These are phyloP conservation scores for Clitocybe nebularis DNA, from an alignment of 1,284 basidiomycete species.

Conservation along the genomic window DNA sequence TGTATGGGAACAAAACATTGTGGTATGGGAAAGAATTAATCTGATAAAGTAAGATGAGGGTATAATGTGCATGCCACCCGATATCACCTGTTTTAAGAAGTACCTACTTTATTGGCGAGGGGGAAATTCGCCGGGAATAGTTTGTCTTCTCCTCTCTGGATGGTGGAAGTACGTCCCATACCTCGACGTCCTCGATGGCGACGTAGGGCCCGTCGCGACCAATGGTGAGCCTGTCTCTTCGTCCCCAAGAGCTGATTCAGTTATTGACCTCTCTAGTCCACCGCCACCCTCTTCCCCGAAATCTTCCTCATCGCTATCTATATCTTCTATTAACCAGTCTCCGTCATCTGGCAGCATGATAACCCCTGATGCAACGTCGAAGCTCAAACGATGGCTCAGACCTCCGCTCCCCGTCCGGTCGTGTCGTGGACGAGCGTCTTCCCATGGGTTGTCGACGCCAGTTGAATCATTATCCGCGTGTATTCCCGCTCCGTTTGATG, in stretches of 20 bases:
- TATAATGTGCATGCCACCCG: not conserved
- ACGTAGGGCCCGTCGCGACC: constrained; percentile 15
- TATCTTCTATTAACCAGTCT: constrained; percentile 61
- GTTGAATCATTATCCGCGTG: constrained; percentile 14
- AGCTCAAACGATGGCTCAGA: constrained; percentile 63
- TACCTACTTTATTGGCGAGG: constrained; percentile 4
- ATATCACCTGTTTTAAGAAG: too few species aligned
- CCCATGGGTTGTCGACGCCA: constrained; percentile 50
- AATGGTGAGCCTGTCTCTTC: constrained; percentile 13
- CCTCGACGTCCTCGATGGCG: constrained; percentile 32
- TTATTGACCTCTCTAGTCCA: constrained; percentile 24
- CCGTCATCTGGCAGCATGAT: constrained; percentile 80
- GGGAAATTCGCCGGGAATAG: constrained; percentile 52
- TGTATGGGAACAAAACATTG: not conserved
- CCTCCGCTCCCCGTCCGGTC: constrained; percentile 10
- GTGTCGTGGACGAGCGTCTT: constrained; percentile 31
- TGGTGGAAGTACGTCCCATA: constrained; percentile 76
- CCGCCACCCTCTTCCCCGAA: constrained; percentile 23
- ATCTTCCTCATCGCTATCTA: constrained; percentile 32
- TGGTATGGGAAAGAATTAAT: too few species aligned
- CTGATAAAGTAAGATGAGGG: too few species aligned
- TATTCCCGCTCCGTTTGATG: constrained; percentile 9
- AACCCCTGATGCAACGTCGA: constrained; percentile 76
- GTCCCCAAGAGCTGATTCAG: constrained; percentile 23
- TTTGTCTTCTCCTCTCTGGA: constrained; percentile 59